phyloP scores from a whole-genome alignment of 2,329 filamentous ascomycete species.

The Pseudogymnoascus sp. region DNA sequence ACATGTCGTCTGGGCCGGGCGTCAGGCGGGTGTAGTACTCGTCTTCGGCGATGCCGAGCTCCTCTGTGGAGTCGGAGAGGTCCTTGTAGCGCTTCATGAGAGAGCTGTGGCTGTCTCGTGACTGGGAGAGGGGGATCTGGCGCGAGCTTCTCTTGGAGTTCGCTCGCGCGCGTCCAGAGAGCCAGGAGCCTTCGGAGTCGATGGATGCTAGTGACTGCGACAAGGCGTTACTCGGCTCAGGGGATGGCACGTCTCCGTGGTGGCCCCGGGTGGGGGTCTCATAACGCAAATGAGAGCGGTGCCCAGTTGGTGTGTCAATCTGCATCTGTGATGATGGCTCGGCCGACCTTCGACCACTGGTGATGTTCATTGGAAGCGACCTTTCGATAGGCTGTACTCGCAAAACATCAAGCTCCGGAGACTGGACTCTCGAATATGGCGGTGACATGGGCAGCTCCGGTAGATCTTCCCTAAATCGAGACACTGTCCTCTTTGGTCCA shows the following conservation, averaged over 20 bases:
- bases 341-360: constrained; percentile 20
- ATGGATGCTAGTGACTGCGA: constrained; percentile 88
- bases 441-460: constrained; percentile 82
- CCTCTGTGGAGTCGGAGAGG: constrained; percentile 55
- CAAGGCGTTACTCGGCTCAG: constrained; percentile 43
- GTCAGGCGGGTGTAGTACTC: constrained; percentile 60
- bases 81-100: constrained; percentile 40
- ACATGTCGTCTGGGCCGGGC: constrained; percentile 28
- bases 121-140: constrained; percentile 34
- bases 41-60: constrained; percentile 58
- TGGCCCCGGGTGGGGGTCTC: constrained; percentile 39
- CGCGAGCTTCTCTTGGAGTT: constrained; percentile 31
- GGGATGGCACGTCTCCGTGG: constrained; percentile 38
- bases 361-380: constrained; percentile 20
- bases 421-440: constrained; percentile 71
- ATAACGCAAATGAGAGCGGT: constrained; percentile 32
- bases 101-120: constrained; percentile 35
- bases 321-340: constrained; percentile 30
- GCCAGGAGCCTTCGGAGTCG: constrained; percentile 93
- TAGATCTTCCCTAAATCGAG: constrained; percentile 85
- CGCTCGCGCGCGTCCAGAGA: constrained; percentile 59
- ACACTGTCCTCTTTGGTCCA: constrained; percentile 61
- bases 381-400: constrained; percentile 30
- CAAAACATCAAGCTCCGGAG: constrained; percentile 54
- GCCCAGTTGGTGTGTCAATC: constrained; percentile 41